Conservation (phyloP, 2,329 filamentous ascomycete species). For the Ambrosiella cleistominuta region DNA sequence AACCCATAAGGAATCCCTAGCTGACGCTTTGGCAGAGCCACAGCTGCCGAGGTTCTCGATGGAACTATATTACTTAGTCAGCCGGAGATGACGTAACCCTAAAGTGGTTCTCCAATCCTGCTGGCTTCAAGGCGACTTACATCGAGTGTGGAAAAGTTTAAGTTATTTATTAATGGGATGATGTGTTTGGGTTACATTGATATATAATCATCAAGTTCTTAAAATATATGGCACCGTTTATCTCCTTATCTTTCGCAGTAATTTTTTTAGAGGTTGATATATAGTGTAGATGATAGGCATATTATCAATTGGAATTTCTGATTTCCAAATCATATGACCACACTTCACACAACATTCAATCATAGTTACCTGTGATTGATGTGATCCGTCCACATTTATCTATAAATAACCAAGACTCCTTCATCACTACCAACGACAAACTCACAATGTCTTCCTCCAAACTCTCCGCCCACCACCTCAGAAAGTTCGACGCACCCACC, state of each 20-base stretch:
- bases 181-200: too few relatives aligned
- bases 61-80: background rate
- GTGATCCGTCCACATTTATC: too few relatives aligned
- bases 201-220: too few relatives aligned
- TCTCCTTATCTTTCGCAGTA: too few relatives aligned
- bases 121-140: background rate
- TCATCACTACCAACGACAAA: background rate
- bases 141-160: background rate
- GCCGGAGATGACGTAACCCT: background rate
- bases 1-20: background rate
- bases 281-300: too few relatives aligned
- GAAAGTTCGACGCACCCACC: background rate
- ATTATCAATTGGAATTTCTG: too few relatives aligned
- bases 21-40: background rate
- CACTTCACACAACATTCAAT: too few relatives aligned
- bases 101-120: background rate
- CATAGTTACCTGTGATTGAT: too few relatives aligned
- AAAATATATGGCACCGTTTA: too few relatives aligned
- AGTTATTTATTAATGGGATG: too few relatives aligned
- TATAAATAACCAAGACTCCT: background rate
- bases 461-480: background rate
- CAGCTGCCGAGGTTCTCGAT: background rate
- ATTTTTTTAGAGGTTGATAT: too few relatives aligned
- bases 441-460: background rate
- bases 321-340: too few relatives aligned